Evolutionary conservation across 495 filamentous ascomycete species (phyloP), one percentile per base, ranked within the genome.

Genomic region (Tuber brumale): DNA sequence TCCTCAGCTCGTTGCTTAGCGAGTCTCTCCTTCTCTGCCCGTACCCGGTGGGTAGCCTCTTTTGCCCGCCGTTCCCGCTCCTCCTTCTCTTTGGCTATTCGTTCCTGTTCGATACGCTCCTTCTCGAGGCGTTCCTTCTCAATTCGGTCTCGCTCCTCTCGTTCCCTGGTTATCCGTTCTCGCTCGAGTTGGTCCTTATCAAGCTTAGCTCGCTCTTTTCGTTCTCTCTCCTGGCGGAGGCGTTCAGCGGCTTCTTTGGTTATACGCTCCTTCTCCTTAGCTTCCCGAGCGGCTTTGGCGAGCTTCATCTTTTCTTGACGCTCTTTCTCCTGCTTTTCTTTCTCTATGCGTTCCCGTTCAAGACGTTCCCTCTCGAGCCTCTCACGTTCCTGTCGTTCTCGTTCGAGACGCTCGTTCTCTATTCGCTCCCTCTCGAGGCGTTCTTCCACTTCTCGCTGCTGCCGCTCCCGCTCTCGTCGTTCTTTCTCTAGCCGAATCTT

Each of bases 301-400:
- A 72, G 77, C 73, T 85, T 83, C 71, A 85, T 77, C 80, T 84
- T 85, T 61, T 87, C 85, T 39, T 88, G 80, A 39, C 85, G 75
- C 61, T 86, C 86, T 72, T 85, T 87, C 76, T 87, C 87, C 69
- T 87, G 83, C 70, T 83, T 83, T 70, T 85, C 83, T 37, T 81
- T 85, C 83, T 82, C 83, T 61, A 57, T 80, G 75, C 76, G 84
- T 79, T 83, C 86, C 80, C 72, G 84, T 80, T 83, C 85, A 69
- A n/a, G 82, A 76, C 57, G 84, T 71, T 82, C 83, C 81, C 72
- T 81, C 84, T 77, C 84, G 81, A 72, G 82, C 74, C 85, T 83
- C 76, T 87, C 86, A 27, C 84, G 81, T 80, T 86, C 86, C 71
- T 81, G 84, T 45, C 85, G 75, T 76, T 89, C 87, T 69, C 84